A percentile compares a stretch with the other conserved stretches of the same genome.
Evolutionary conservation across 805 yeast species (phyloP).

Genomic region (Yamadazyma phyllophila): DNA sequence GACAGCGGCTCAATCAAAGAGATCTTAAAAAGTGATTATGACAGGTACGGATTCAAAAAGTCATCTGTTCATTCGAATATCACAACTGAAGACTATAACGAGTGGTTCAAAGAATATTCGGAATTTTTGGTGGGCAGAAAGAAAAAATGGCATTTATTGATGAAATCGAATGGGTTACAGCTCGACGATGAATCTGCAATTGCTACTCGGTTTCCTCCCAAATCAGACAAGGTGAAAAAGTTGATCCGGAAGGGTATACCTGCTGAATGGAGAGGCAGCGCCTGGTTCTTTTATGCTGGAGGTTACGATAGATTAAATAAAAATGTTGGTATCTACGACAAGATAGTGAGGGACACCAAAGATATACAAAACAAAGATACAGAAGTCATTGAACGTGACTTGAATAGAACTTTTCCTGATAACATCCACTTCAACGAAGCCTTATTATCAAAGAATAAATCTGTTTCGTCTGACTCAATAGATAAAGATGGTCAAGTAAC

Average conservation of each 20-base stretch:
- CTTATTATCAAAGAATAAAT: not conserved
- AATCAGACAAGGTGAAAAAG: conserved; percentile 73
- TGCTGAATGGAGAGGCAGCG: conserved; percentile 94
- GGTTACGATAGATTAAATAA: conserved; percentile 73
- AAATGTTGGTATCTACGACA: conserved; percentile 72
- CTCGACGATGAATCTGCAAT: conserved; percentile 25
- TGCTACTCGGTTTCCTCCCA: conserved; percentile 73
- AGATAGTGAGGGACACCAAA: conserved; percentile 57
- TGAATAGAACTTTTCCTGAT: conserved; percentile 94
- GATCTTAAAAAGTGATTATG: conserved; percentile 35
- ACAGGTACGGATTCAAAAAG: conserved; percentile 87
- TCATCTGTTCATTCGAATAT: conserved; percentile 46
- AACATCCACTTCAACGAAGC: conserved; percentile 69
- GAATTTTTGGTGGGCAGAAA: conserved; percentile 62
- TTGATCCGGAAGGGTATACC: conserved; percentile 91
- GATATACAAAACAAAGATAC: conserved; percentile 66
- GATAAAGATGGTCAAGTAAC: conserved; percentile 36
- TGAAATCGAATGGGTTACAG: conserved; percentile 66
- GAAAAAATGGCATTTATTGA: conserved; percentile 69
- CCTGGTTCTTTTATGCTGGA: conserved; percentile 93
- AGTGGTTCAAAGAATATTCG: conserved; percentile 73
- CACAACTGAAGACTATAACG: conserved; percentile 56
- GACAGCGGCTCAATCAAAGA: conserved; percentile 9
- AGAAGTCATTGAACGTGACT: conserved; percentile 91
- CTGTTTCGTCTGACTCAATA: not conserved